A percentile compares a stretch with the other conserved stretches of the same genome.
phyloP scores from a whole-genome alignment of 495 filamentous ascomycete species.

The Cercophora newfieldiana region DNA sequence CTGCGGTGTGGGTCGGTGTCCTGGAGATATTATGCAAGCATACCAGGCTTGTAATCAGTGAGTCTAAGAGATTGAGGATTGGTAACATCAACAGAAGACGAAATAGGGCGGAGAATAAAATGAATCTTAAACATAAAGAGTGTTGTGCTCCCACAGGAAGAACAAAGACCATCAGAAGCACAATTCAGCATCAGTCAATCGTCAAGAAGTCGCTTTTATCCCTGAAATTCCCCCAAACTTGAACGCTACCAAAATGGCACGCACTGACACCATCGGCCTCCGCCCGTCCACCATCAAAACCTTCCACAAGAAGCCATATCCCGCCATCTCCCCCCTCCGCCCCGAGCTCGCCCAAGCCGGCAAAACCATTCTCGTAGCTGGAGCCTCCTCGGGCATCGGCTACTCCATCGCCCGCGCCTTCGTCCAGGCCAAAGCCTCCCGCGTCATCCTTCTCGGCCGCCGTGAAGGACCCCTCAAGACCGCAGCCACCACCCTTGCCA shows the following conservation, averaged over 20 bases:
- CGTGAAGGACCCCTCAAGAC: conserved; percentile 14
- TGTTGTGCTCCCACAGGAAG: too few species aligned
- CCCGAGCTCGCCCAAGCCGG: conserved; percentile 42
- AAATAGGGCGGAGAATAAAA: too few species aligned
- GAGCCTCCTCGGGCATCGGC: conserved; percentile 41
- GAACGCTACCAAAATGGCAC: neutral
- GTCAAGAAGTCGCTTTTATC: too few species aligned
- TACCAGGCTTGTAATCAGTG: too few species aligned
- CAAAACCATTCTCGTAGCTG: conserved; percentile 52
- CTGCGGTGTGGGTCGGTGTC: too few species aligned
- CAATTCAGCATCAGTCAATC: too few species aligned
- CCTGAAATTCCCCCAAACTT: neutral
- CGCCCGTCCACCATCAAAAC: conserved; percentile 19
- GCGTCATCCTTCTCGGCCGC: conserved; percentile 39
- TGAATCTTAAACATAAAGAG: too few species aligned
- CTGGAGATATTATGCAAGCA: neutral
- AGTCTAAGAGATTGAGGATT: too few species aligned
- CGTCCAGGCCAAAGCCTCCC: conserved; percentile 33
- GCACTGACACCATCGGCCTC: neutral
- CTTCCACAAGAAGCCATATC: conserved; percentile 43
- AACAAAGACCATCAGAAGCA: too few species aligned
- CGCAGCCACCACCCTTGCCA: conserved; percentile 21
- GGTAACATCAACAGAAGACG: too few species aligned
- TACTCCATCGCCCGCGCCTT: conserved; percentile 38
- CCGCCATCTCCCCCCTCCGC: conserved; percentile 41